Conservation (phyloP, 192 early-diverging fungal species). For the Blastocladiella britannica region DNA sequence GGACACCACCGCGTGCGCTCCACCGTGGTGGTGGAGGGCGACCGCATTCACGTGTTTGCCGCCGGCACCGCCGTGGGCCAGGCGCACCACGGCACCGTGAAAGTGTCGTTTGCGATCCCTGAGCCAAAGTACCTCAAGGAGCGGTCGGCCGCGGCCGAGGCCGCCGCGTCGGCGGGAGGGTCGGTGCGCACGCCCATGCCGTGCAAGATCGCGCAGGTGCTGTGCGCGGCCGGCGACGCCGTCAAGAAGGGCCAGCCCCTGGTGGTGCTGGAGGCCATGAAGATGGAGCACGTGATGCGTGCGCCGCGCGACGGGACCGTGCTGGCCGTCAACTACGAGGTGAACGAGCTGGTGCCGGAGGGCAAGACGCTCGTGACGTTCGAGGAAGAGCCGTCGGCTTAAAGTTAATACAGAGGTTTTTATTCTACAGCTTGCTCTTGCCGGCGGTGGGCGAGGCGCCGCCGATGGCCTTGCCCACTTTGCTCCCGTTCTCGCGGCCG, state of each 20-base stretch:
- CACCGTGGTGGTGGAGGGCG: conserved; percentile 37
- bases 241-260: conserved; percentile 63
- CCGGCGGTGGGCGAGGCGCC: background rate
- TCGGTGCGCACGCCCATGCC: conserved; percentile 85
- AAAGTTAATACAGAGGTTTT: background rate
- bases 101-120: conserved; percentile 22
- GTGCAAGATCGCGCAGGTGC: conserved; percentile 79
- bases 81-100: background rate
- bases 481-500: conserved; percentile 35
- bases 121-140: conserved; percentile 25
- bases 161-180: conserved; percentile 23
- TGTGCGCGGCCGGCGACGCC: conserved; percentile 47
- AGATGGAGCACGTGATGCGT: conserved; percentile 93
- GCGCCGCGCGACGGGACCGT: conserved; percentile 53
- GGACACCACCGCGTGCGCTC: conserved; percentile 35
- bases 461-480: conserved; percentile 19
- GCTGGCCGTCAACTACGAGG: conserved; percentile 50
- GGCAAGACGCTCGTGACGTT: conserved; percentile 63
- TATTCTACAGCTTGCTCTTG: background rate
- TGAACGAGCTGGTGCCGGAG: conserved; percentile 74
- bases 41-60: conserved; percentile 42
- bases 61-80: conserved; percentile 11
- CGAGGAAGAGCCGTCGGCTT: too few relatives aligned
- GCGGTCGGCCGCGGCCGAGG: conserved; percentile 5
- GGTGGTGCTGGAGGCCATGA: conserved; percentile 89